Evolutionary conservation across 352 stramenopile species (phyloP).

Genomic region (Pythium insidiosum): DNA sequence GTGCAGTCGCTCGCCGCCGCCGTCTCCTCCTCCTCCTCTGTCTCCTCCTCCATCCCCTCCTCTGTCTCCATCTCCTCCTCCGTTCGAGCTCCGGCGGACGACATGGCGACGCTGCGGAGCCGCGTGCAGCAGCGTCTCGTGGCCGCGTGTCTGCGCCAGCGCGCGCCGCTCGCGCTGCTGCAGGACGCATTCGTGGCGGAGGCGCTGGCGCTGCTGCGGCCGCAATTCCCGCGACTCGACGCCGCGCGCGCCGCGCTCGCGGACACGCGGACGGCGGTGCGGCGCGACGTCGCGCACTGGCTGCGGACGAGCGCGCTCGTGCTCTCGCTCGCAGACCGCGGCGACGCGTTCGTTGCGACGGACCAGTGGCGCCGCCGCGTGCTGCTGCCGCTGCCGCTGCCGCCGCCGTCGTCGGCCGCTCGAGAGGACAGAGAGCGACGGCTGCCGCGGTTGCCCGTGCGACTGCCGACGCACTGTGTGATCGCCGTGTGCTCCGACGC

Average conservation of each 20-base stretch:
- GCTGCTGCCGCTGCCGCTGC: no score
- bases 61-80: no score
- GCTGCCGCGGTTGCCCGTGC: no score
- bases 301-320: slow-evolving; percentile 11
- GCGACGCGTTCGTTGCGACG: no score
- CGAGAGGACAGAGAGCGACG: no score
- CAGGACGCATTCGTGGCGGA: slow-evolving; percentile 27
- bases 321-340: no score
- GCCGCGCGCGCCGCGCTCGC: slow-evolving; percentile 11
- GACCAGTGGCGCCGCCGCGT: no score
- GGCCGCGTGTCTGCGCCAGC: slow-evolving; percentile 30
- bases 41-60: no score
- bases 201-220: slow-evolving; percentile 21
- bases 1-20: slow-evolving; percentile 13
- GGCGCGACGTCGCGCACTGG: slow-evolving; percentile 3
- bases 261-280: slow-evolving; percentile 9
- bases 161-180: slow-evolving; percentile 24
- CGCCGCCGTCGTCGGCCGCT: no score
- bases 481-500: no score
- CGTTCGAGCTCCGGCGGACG: background rate
- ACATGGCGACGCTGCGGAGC: background rate
- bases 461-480: no score
- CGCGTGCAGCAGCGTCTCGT: slow-evolving; percentile 28
- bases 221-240: slow-evolving; percentile 13
- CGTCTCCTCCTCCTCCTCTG: no score